Evolutionary conservation across 1,284 basidiomycete genomes (phyloP), one percentile per base, ranked within the genome.

Genomic region (Trichosporon asahii): DNA sequence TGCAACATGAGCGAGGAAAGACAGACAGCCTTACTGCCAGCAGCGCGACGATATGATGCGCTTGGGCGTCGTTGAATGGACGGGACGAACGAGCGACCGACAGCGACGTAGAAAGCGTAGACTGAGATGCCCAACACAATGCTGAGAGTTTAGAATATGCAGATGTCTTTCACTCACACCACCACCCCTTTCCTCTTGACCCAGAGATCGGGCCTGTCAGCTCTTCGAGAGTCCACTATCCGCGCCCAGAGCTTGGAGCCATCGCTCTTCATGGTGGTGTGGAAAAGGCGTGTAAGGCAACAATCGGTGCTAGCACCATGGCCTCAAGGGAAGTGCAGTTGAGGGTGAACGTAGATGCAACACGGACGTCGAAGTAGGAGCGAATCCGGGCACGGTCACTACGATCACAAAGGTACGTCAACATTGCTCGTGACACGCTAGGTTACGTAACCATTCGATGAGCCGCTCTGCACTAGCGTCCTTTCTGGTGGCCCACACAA

Each of bases 41-140:
- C 80, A 0, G 80, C 81, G 68, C 85, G 81, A 21, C 86, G 84
- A 12, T 86, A 87, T 15, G 86, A 78, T 6, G 86, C 85, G 3
- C 79, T 79, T 9, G 72, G 73, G 64, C 83, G 80, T 37, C 78
- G 75, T 75, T 84, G 85, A 25, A 92, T 86, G 85, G 90, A 88
- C 2, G 88, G 88, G 18, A 89, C 84, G 75, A 88, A 90, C 2
- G 92, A 84, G 44, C 89, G 80, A 1, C 86, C 90, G 53, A 91
- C 86, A 75, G 90, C 90, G 9, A 92, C 91, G 81, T 93, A 93
- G 68, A 84, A 88, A 0, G 78, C 76, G 77, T 80, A 84, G 3
- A 78, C 70, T 0, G 73, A 63, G 25, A 83, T 44, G 1, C 74
- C 78, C 18, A 79, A 49, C 3, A 81, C 74, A 27, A 82, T 49